Evolutionary conservation across 1,284 basidiomycete genomes (phyloP), one percentile per base, ranked within the genome.

Genomic region (Lignosus rhinocerotis): DNA sequence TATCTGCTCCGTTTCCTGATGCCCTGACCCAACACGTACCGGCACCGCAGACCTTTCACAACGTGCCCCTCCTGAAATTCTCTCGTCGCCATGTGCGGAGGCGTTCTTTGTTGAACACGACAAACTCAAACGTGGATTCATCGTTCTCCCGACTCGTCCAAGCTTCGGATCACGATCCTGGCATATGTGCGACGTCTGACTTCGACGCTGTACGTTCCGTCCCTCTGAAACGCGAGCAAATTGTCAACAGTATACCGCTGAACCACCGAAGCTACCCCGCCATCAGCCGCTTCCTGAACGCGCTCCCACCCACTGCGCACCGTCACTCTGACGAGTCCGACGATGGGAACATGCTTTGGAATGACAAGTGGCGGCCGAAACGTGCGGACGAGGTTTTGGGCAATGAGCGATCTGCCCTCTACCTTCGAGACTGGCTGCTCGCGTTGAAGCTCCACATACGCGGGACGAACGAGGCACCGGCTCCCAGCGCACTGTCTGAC

Each of bases 351-450:
- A 17, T 46, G 31, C 55, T 64, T 5, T 96, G 94, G 93, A 77
- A 81, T 34, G 87, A 92, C 51, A 87, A 83, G 62, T 96, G 91
- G 81, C 83, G 84, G 25, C 95, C 95, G 8, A 80, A 78, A 52
- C 73, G 77, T 36, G 90, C 93, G 1, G 76, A 81, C 14, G 83
- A 96, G 65, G 87, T 96, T 0, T 77, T 98, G 0, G 93, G 92
- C 9, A 97, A 96, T 70, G 87, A 92, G 70, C 69, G 75, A 4
- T 84, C 86, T 57, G 87, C 93, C 0, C 69, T 79, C 16, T 94
- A 91, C 73, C 80, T 97, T 42, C 84, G 88, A 36, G 86, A 92
- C 56, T 98, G 95, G 95, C 79, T 97, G 51, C 73, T 75, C 31
- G 85, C 88, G 16, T 78, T 90, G 9, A 84, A 85, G 55, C 72